Base-by-base conservation (phyloP, 805 yeast genomes). In the Saturnispora gosingensis region DNA sequence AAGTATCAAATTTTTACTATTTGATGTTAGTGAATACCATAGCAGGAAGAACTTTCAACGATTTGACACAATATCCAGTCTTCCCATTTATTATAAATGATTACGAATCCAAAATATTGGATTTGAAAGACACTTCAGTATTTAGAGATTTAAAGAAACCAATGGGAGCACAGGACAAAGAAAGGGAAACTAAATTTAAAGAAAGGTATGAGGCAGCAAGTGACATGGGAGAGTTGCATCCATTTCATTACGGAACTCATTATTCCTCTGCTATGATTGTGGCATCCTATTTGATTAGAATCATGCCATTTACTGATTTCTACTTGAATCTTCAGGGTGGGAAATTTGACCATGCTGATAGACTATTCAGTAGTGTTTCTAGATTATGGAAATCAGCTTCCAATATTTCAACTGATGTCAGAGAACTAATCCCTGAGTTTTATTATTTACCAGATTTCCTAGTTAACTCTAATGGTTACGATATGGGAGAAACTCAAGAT, bases 221-320 rank as follows among this genome's bases (percentile, higher is more conserved):
- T 22, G 80, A 85, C 50, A 69, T 88, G 52, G 61, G 68, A 5
- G 67, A 62, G 36, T 53, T 60, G 0, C 88, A 89, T 0, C 86
- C 96, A 0, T 88, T 88, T 65, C 96, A 88, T 63, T 88, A 88
- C 61, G 97, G 97, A 2, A 89, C 97, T 0, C 97, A 88, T 64
- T 88, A 88, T 62, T 88, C 96, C 0, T 86, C 95, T 0, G 95
- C 96, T 0, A 89, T 88, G 97, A 88, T 88, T 61, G 96, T 88
- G 2, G 76, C 95, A 0, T 84, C 93, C 0, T 88, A 77, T 58
- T 65, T 88, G 56, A 86, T 88, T 38, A 72, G 97, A 46, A 59
- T 88, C 25, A 77, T 82, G 55, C 97, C 97, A 0, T 86, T 81
- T 66, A 91, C 85, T 2, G 86, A 85, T 49, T 83, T 95, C 0